Percentiles rank a stretch among this genome's conserved stretches.
Evolutionary conservation across 176 grass and related monocot genomes (phyloP).

Genomic region (Triticum urartu): DNA sequence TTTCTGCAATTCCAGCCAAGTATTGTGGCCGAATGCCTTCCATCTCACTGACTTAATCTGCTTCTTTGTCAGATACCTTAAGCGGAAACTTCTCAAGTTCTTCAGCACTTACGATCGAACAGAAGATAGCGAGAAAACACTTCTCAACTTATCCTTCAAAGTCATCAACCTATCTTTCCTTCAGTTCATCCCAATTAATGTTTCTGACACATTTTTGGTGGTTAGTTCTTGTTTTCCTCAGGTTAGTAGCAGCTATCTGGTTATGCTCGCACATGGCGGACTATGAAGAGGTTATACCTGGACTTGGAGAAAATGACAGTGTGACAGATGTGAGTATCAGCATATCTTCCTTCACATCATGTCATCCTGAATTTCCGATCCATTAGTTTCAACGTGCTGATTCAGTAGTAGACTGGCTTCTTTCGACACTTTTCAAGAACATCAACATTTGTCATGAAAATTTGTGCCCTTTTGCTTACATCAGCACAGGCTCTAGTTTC

Average conservation of each 20-base stretch:
- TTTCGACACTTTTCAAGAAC: not conserved
- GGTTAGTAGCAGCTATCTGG: slow-evolving; percentile 34
- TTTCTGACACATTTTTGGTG: slow-evolving; percentile 29
- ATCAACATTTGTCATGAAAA: not conserved
- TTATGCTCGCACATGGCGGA: slow-evolving; percentile 23
- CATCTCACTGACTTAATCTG: not conserved
- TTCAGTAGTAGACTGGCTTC: not conserved
- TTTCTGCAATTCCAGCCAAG: slow-evolving; percentile 6
- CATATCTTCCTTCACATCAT: not conserved
- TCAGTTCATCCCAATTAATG: not conserved
- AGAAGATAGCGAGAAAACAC: slow-evolving; percentile 17
- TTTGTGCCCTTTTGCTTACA: not conserved
- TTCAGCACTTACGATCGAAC: not conserved
- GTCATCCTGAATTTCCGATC: slow-evolving; percentile 3
- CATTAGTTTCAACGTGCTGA: not conserved
- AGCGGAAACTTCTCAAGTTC: slow-evolving; percentile 19
- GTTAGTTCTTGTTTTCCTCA: slow-evolving; percentile 48
- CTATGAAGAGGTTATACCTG: not conserved
- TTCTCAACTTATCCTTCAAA: not conserved
- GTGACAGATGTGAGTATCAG: slow-evolving; percentile 18
- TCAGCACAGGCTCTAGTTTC: not conserved
- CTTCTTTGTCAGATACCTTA: slow-evolving; percentile 21
- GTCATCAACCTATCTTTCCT: not conserved
- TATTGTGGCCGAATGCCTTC: not conserved
- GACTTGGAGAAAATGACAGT: not conserved